These are phyloP conservation scores for Metarhizium humberi DNA, from an alignment of 2,329 filamentous ascomycete species.

Conservation along the genomic window DNA sequence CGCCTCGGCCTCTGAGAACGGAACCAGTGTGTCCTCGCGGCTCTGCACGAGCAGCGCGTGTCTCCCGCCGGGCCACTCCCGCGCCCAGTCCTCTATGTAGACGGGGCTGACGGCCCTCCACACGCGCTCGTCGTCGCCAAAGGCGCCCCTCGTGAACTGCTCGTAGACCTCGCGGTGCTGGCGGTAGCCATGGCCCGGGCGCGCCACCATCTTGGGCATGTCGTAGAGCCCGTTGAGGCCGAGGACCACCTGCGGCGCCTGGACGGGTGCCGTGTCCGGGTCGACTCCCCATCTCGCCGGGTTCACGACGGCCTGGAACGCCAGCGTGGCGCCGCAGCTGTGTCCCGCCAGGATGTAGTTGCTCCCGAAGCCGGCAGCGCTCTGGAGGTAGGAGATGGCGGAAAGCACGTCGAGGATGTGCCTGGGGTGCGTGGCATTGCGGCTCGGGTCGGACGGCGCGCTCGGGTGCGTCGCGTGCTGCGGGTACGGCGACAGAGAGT, in stretches of 20 bases:
- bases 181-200: conserved; percentile 25
- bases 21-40: conserved; percentile 6
- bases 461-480: conserved; percentile 5
- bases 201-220: conserved; percentile 17
- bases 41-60: conserved; percentile 7
- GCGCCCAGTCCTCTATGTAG: conserved; percentile 3
- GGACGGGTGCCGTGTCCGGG: conserved; percentile 5
- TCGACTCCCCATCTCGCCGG: conserved; percentile 6
- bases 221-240: conserved; percentile 45
- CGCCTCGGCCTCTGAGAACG: conserved; percentile 5
- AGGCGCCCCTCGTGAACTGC: conserved; percentile 35
- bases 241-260: conserved; percentile 25
- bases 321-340: conserved; percentile 46
- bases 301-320: conserved; percentile 33
- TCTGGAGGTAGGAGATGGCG: conserved; percentile 35
- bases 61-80: conserved; percentile 8
- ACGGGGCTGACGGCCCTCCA: conserved; percentile 34
- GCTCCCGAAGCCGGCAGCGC: conserved; percentile 29
- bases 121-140: conserved; percentile 27
- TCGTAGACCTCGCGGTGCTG: conserved; percentile 25
- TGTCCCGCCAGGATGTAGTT: conserved; percentile 46
- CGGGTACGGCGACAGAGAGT: conserved; percentile 7
- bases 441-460: conserved; percentile 7
- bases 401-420: conserved; percentile 42
- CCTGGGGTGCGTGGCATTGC: conserved; percentile 40